Percentiles rank a stretch among this genome's conserved stretches.
phyloP scores from a whole-genome alignment of 345 rosid species.

The Nephelium lappaceum region DNA sequence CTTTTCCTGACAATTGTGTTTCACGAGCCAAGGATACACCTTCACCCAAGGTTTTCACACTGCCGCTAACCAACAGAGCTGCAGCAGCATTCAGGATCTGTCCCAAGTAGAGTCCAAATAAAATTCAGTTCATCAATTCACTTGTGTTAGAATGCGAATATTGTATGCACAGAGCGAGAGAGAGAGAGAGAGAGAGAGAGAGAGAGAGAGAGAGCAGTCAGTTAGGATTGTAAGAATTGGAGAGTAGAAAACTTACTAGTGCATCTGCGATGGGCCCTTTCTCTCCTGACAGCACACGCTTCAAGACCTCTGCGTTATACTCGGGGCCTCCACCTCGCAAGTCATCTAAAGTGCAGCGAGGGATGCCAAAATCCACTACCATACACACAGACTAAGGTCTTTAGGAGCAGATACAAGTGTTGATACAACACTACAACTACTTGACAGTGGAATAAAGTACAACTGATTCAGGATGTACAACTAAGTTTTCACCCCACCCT shows the following conservation, averaged over 20 bases:
- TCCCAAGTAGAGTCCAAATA: slow-evolving; percentile 17
- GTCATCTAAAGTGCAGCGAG: slow-evolving; percentile 78
- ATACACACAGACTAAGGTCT: slow-evolving; percentile 12
- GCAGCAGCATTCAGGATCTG: slow-evolving; percentile 98
- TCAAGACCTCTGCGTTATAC: slow-evolving; percentile 69
- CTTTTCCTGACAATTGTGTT: slow-evolving; percentile 76
- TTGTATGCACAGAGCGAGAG: no score
- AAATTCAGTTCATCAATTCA: slow-evolving; percentile 9
- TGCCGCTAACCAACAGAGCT: slow-evolving; percentile 70
- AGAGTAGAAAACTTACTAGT: slow-evolving; percentile 46
- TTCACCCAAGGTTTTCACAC: slow-evolving; percentile 57
- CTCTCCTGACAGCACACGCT: slow-evolving; percentile 75
- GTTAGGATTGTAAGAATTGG: neutral
- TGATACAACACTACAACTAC: neutral
- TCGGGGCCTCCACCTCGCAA: slow-evolving; percentile 82
- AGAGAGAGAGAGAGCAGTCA: neutral
- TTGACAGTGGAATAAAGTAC: neutral
- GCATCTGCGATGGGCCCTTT: slow-evolving; percentile 84
- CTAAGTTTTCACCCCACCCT: neutral
- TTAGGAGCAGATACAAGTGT: slow-evolving; percentile 9
- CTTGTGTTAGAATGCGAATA: neutral
- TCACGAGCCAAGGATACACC: slow-evolving; percentile 80
- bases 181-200: no score
- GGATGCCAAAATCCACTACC: slow-evolving; percentile 89
- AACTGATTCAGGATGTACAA: neutral